These are phyloP conservation scores for Neofusicoccum kwambonambiense DNA, from an alignment of 2,329 filamentous ascomycete genomes.

Conservation along the genomic window DNA sequence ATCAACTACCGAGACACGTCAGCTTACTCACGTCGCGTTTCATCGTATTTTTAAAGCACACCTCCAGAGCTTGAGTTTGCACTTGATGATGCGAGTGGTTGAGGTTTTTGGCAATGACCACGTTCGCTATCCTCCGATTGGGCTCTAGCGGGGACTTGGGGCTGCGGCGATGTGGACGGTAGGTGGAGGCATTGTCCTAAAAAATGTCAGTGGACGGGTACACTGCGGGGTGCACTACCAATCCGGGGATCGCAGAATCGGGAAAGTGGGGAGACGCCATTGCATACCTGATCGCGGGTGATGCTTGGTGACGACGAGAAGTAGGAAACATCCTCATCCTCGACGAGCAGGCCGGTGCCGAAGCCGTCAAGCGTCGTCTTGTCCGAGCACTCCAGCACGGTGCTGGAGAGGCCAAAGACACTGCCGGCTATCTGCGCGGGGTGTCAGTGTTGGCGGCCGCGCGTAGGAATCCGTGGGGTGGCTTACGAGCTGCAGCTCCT, in stretches of 20 bases:
- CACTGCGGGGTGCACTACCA: not conserved
- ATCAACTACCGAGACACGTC: constrained; percentile 63
- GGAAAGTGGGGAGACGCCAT: not conserved
- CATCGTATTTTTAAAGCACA: constrained; percentile 25
- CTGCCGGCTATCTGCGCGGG: constrained; percentile 60
- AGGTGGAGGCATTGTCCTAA: constrained; percentile 5
- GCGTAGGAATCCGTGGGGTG: not conserved
- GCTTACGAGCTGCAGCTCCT: constrained; percentile 69
- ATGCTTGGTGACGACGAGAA: constrained; percentile 22
- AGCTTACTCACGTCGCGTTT: not conserved
- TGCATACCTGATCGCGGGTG: not conserved
- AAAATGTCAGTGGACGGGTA: not conserved
- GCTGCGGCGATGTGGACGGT: constrained; percentile 1
- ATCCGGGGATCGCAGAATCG: not conserved
- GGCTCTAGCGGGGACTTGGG: constrained; percentile 15
- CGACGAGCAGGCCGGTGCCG: constrained; percentile 63
- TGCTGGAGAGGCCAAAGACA: constrained; percentile 70
- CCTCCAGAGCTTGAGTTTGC: constrained; percentile 74
- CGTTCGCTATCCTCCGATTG: constrained; percentile 66
- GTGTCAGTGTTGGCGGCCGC: constrained; percentile 17
- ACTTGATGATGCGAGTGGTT: constrained; percentile 70
- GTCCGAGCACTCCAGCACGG: constrained; percentile 69
- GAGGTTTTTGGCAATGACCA: constrained; percentile 79
- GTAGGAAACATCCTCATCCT: constrained; percentile 26
- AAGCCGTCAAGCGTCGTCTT: constrained; percentile 81